phyloP scores from a whole-genome alignment of 257 asterid genomes.

The Pogostemon cablin region DNA sequence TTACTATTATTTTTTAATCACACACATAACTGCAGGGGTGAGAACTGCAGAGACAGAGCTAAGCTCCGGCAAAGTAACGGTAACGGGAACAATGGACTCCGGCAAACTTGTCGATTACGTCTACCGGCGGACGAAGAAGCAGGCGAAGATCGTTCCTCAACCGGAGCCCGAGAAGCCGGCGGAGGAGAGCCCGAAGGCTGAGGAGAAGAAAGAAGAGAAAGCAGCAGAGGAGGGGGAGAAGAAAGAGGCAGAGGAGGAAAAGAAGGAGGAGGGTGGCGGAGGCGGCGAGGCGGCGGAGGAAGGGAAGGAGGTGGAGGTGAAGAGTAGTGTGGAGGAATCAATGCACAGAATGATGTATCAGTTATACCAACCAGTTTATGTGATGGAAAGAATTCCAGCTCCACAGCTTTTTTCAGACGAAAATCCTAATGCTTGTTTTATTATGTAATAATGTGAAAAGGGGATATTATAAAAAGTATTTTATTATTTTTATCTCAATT shows the following conservation, averaged over 20 bases:
- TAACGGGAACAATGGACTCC: conserved; percentile 79
- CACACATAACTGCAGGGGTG: conserved; percentile 51
- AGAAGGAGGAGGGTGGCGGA: conserved; percentile 40
- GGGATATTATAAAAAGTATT: neutral
- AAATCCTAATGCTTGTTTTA: conserved; percentile 85
- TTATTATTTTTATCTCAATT: neutral
- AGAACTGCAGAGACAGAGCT: conserved; percentile 72
- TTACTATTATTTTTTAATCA: neutral
- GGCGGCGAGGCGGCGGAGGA: conserved; percentile 32
- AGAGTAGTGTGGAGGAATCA: conserved; percentile 34
- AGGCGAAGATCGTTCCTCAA: conserved; percentile 74
- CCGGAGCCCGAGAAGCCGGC: conserved; percentile 59
- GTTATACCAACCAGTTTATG: conserved; percentile 60
- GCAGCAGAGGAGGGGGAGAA: conserved; percentile 28
- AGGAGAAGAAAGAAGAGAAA: conserved; percentile 51
- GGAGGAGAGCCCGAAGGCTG: conserved; percentile 50
- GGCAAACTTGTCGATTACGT: conserved; percentile 76
- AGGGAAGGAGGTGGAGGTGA: conserved; percentile 33
- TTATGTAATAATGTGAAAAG: conserved; percentile 37
- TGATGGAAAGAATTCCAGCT: conserved; percentile 72
- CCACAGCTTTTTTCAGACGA: conserved; percentile 91
- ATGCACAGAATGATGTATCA: conserved; percentile 52
- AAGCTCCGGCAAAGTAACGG: conserved; percentile 69
- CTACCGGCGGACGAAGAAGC: conserved; percentile 75
- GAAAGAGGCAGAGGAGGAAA: conserved; percentile 59